Percentiles rank a stretch among this genome's conserved stretches.
Evolutionary conservation across 2,329 filamentous ascomycete species (phyloP).

Genomic region (Rhexocercosporidium sp.): DNA sequence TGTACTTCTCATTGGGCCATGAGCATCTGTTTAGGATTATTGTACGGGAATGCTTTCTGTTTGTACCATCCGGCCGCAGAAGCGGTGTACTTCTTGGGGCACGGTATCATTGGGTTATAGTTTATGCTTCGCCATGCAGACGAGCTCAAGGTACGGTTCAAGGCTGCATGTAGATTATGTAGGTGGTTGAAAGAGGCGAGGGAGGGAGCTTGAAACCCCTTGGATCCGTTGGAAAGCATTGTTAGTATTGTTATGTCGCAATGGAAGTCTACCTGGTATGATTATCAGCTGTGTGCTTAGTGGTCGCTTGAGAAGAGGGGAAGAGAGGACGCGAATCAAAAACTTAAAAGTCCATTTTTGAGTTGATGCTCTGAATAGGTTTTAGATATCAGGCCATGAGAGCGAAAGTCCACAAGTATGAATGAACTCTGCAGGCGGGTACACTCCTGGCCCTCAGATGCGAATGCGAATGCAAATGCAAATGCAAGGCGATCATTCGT

Average conservation of each 20-base stretch:
- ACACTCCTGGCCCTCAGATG: background rate
- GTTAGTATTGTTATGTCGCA: background rate
- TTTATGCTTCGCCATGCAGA: background rate
- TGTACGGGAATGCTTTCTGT: background rate
- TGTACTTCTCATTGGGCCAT: background rate
- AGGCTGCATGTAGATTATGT: conserved; percentile 22
- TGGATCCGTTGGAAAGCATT: background rate
- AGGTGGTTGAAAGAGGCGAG: conserved; percentile 10
- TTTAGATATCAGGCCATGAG: background rate
- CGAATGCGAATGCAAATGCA: background rate
- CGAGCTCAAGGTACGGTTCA: background rate
- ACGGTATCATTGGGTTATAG: background rate
- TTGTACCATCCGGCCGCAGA: background rate
- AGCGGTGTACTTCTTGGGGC: background rate
- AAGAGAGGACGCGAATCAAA: too few relatives aligned
- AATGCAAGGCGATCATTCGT: conserved; percentile 5
- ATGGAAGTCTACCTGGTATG: background rate
- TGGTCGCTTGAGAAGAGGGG: background rate
- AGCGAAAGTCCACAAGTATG: too few relatives aligned
- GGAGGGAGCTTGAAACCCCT: background rate
- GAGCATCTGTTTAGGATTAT: background rate
- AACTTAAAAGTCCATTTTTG: too few relatives aligned
- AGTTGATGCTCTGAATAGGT: too few relatives aligned
- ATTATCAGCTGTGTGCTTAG: background rate
- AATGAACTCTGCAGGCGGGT: too few relatives aligned